Evolutionary conservation across 768 basidiomycete genomes (phyloP), one percentile per base, ranked within the genome.

Genomic region (Leucogyrophana mollusca): DNA sequence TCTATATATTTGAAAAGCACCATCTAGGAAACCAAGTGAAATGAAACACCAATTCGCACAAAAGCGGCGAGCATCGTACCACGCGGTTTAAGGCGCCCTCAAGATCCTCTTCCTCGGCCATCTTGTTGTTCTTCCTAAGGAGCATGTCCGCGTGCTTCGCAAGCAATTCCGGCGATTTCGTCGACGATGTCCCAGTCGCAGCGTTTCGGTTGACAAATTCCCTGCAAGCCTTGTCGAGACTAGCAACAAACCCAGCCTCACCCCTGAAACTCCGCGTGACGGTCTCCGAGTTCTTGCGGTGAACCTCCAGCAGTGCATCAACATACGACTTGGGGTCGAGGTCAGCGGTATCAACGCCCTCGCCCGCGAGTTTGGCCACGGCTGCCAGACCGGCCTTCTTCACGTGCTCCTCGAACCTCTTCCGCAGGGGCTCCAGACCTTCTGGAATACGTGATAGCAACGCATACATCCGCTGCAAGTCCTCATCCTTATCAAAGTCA

Each of bases 1-100:
- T 94, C 92, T 57, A 97, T 87, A 68, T 96, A 98, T 65, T 94
- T 94, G 87, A 99, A 96, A 40, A 98, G 72, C 11, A 90, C 77
- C 94, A 97, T 96, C 95, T 98, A 60, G 2, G 52, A 30, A 11
- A 21, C 30, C 43, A 34, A 40, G 44, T 48, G 23, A 41, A 6
- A 25, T 63, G 33, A 56, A 9, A 7, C 27, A 30, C 27, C 6
- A 30, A 6, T 7, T 30, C 27, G 13, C 13, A 13, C 27, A 13
- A 25, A 25, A 44, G 34, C 20, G 16, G 18, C 27, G 57, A 22
- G 7, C 13, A 9, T 70, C 86, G 41, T 64, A 95, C 94, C 59
- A 93, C 90, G 55, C 92, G 87, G 64, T 92, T 89, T 35, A 99
- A 64, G 9, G 91, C 90, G 43, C 83, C 81, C 66, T 99, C 95